A percentile compares a stretch with the other conserved stretches of the same genome.
These are phyloP conservation scores for Zymoseptoria pseudotritici DNA, from an alignment of 2,329 filamentous ascomycete genomes.

Conservation along the genomic window DNA sequence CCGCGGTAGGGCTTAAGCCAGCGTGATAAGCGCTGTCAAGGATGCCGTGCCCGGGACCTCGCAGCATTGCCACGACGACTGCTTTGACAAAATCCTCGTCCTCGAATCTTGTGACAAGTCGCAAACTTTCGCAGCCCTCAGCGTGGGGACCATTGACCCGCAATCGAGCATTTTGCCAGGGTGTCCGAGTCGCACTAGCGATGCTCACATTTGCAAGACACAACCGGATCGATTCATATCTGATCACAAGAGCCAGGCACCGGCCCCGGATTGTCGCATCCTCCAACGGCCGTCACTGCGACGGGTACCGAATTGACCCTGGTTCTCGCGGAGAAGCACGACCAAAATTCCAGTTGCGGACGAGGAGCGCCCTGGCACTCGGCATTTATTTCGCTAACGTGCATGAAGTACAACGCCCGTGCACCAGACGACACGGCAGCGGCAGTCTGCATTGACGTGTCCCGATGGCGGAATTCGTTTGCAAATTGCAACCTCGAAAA, in stretches of 20 bases:
- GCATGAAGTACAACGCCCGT: slow-evolving; percentile 5
- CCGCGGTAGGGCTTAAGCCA: too few relatives aligned
- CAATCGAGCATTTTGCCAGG: not conserved
- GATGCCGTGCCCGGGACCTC: not conserved
- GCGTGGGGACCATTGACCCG: not conserved
- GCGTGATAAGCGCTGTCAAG: not conserved
- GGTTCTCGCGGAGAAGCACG: not conserved
- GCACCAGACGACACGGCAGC: slow-evolving; percentile 3
- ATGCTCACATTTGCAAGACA: not conserved
- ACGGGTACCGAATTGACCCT: not conserved
- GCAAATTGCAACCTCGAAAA: not conserved
- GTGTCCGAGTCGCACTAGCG: not conserved
- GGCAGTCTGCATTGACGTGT: slow-evolving; percentile 9
- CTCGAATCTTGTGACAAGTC: not conserved
- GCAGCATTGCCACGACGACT: not conserved
- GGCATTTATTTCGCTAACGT: slow-evolving; percentile 6
- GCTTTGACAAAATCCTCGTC: not conserved
- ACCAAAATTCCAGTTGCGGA: not conserved
- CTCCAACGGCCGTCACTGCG: not conserved
- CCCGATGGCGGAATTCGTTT: not conserved
- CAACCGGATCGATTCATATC: not conserved
- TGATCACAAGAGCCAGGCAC: not conserved
- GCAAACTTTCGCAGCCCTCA: not conserved
- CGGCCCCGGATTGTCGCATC: not conserved
- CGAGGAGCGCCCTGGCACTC: slow-evolving; percentile 7